Base-by-base conservation (phyloP, 2,329 filamentous ascomycete species). In the Colletotrichum sp. region DNA sequence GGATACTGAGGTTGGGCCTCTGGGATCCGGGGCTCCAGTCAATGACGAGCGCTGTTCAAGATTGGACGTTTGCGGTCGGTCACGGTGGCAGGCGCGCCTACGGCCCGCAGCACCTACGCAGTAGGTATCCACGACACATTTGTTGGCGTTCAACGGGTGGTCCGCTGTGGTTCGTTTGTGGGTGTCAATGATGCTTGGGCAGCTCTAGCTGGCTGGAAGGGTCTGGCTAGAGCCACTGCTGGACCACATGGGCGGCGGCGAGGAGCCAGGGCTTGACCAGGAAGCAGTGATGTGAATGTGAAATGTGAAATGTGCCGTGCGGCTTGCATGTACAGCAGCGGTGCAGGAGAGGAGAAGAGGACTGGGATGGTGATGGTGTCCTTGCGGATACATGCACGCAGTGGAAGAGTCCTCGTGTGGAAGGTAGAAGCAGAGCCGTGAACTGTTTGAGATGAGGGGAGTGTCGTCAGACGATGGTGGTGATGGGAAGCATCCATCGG, bases 201-300 rank as follows among this genome's bases (percentile, higher is more conserved):
- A 56, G 68, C 30, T 72, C 28, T 56, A 72, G 73, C 32, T 74
- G 73, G 73, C 73, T 43, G 43, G 69, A 63, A 43, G 61, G 30
- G 68, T 26, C 72, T 34, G 69, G 73, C 61, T 34, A 67, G 73
- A 56, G 71, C 61, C 61, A 61, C 55, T 26, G 24, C 21, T 36
- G 68, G 61, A 62, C 28, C 61, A 59, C 59, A 71, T 52, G 67
- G 67, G 36, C 67, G 48, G 52, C 61, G 52, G 52, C 61, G 38
- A 63, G 36, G 32, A 64, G 43, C 43, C 66, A 30, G 64, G 71
- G 43, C 65, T 26, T 52, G 48, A 62, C 61, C 43, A 48, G 68
- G 26, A 63, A 56, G 43, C 34, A 5, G 48, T 43, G 21, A 38
- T 71, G 69, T 48, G 61, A 71, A 6, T n/a, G 34, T n/a, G 13